Percentiles rank a stretch among this genome's conserved stretches.
phyloP scores from a whole-genome alignment of 1,284 basidiomycete species.

The Puccinia triticina region DNA sequence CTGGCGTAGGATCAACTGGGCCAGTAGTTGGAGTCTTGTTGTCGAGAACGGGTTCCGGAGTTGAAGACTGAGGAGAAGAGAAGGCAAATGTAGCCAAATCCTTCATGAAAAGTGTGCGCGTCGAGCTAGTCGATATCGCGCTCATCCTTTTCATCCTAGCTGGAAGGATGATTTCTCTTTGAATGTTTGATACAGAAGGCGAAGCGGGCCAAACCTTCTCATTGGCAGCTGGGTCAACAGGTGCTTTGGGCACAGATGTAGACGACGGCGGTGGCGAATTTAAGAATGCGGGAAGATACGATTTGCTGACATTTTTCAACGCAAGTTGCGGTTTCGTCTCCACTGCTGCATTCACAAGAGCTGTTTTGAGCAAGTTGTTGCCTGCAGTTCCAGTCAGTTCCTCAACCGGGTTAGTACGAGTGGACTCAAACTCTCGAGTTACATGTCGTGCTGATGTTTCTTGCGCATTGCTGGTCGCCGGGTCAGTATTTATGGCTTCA shows the following conservation, averaged over 20 bases:
- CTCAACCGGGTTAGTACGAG: not conserved
- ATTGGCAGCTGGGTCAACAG: not conserved
- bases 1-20: not conserved
- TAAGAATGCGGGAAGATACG: conserved; percentile 8
- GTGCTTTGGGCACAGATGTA: conserved; percentile 30
- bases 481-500: no score
- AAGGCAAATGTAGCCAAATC: conserved; percentile 20
- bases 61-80: not conserved
- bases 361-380: not conserved
- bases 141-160: conserved; percentile 41
- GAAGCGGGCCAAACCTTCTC: conserved; percentile 4
- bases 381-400: not conserved
- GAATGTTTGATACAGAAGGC: conserved; percentile 40
- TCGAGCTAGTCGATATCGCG: conserved; percentile 13
- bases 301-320: not conserved
- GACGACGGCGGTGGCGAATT: conserved; percentile 27
- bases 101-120: not conserved
- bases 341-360: not conserved
- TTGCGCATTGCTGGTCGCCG: no score
- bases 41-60: not conserved
- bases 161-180: conserved; percentile 43
- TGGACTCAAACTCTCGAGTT: not conserved
- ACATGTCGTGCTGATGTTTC: not conserved
- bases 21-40: not conserved
- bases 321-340: not conserved